A percentile compares a stretch with the other conserved stretches of the same genome.
Evolutionary conservation across 345 rosid species (phyloP).

Genomic region (Melaleuca alternifolia): DNA sequence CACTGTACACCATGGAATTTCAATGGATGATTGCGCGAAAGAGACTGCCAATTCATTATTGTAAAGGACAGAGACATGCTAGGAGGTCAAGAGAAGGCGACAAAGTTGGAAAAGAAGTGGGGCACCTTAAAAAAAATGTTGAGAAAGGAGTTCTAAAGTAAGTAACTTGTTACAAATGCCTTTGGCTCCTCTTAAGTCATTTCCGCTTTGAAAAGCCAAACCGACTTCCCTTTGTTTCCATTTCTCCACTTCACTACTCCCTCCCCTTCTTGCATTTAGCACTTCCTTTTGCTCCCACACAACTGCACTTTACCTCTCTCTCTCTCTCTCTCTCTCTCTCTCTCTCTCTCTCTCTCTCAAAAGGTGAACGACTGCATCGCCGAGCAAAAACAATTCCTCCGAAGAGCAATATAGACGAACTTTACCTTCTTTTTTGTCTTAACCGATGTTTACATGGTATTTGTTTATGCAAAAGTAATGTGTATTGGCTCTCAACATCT

Average conservation of each 20-base stretch:
- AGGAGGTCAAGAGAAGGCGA: background rate
- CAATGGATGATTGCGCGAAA: too few relatives aligned
- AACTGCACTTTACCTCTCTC: background rate
- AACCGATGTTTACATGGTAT: background rate
- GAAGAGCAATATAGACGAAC: background rate
- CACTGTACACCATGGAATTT: too few relatives aligned
- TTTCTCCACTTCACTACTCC: too few relatives aligned
- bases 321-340: too few relatives aligned
- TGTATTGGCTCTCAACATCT: background rate
- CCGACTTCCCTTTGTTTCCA: too few relatives aligned
- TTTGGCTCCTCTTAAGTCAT: too few relatives aligned
- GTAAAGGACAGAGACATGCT: background rate
- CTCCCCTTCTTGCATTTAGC: background rate
- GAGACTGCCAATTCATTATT: background rate
- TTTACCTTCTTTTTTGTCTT: background rate
- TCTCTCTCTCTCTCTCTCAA: too few relatives aligned
- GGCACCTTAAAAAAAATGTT: background rate
- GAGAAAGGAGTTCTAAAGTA: background rate
- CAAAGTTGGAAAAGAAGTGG: background rate
- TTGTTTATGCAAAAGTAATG: background rate
- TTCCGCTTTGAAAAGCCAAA: background rate
- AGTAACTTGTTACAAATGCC: background rate
- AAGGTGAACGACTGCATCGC: background rate
- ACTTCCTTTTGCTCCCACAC: background rate
- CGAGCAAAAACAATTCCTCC: background rate